These are phyloP conservation scores for Sclerotinia glacialis DNA, from an alignment of 2,329 filamentous ascomycete genomes.

Conservation along the genomic window DNA sequence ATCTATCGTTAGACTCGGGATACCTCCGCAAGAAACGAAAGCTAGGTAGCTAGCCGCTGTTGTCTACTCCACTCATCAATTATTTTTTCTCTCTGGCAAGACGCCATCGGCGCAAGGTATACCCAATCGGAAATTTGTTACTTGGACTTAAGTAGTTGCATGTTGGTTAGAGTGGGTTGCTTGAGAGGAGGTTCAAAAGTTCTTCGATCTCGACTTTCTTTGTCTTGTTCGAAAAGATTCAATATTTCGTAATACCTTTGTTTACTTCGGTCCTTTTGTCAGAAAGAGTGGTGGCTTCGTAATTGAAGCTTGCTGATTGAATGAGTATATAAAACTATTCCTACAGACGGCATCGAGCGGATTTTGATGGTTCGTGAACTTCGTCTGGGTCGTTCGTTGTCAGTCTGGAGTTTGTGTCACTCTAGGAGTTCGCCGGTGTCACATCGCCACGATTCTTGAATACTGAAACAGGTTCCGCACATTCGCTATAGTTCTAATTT, in stretches of 20 bases:
- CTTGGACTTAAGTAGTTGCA: neutral
- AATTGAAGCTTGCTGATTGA: neutral
- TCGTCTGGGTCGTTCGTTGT: neutral
- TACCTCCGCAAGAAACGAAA: neutral
- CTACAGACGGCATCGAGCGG: neutral
- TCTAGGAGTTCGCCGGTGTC: neutral
- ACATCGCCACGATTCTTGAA: neutral
- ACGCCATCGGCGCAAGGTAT: neutral
- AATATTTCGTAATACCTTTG: slow-evolving; percentile 15
- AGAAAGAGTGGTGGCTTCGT: neutral
- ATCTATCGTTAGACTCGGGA: neutral
- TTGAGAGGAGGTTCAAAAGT: neutral
- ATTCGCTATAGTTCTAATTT: neutral
- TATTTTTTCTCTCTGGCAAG: no score
- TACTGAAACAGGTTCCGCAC: neutral
- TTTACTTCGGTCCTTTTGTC: slow-evolving; percentile 16
- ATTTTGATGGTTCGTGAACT: neutral
- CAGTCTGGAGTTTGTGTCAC: neutral
- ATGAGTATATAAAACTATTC: neutral
- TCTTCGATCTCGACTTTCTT: slow-evolving; percentile 14
- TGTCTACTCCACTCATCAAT: neutral
- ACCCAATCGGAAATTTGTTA: slow-evolving; percentile 1
- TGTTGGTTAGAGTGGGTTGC: neutral
- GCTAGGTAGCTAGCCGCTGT: neutral
- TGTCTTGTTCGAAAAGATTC: neutral